Conservation (phyloP, 2,329 filamentous ascomycete genomes). For the Aspergillus tamarii region DNA sequence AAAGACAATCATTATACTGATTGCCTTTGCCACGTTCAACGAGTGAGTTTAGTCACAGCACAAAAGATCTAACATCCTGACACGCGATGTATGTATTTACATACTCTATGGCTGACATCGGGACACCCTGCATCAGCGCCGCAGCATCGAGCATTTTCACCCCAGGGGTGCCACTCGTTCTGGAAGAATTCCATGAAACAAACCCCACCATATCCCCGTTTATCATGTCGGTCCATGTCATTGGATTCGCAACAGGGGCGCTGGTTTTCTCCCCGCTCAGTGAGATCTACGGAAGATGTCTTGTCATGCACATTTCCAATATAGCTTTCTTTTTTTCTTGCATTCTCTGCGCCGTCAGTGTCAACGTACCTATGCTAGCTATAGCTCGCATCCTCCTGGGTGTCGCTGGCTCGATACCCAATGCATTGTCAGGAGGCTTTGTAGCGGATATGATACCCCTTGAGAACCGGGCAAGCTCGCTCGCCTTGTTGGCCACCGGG, state of each 20-base stretch:
- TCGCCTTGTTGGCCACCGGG: neutral
- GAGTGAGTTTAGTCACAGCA: neutral
- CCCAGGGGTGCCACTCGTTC: constrained; percentile 2
- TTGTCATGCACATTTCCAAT: neutral
- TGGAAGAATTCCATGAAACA: constrained; percentile 1
- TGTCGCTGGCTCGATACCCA: neutral
- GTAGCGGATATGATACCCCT: constrained; percentile 4
- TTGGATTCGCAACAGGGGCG: constrained; percentile 7
- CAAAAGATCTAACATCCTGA: neutral
- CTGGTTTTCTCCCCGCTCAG: constrained; percentile 2
- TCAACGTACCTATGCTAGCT: constrained; percentile 8
- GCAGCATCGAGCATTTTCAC: constrained; percentile 7
- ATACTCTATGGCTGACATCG: neutral
- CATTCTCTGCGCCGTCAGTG: constrained; percentile 3
- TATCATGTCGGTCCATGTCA: constrained; percentile 1
- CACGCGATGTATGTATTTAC: neutral
- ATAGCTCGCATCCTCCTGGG: constrained; percentile 4
- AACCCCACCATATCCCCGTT: neutral
- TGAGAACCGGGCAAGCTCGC: constrained; percentile 4
- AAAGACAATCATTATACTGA: neutral
- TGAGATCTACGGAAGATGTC: constrained; percentile 2
- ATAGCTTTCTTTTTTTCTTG: neutral
- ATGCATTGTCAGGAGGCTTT: neutral
- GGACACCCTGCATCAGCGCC: neutral
- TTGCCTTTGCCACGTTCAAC: constrained; percentile 4